Conservation (phyloP, 2,329 filamentous ascomycete genomes). For the Fusarium metavorans region DNA sequence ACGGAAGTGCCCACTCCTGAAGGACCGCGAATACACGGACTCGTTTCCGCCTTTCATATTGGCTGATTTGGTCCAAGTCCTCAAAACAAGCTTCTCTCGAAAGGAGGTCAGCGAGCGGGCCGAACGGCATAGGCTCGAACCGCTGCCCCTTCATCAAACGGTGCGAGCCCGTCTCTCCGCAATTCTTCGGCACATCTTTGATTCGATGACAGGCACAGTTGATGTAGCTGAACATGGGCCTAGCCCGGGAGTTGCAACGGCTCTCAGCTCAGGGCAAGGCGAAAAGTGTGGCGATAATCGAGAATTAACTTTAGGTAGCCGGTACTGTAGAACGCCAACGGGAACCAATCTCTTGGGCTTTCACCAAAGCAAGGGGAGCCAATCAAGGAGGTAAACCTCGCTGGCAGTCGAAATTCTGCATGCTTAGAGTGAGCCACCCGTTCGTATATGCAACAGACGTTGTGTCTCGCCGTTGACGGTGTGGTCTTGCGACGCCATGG, state of each 20-base stretch:
- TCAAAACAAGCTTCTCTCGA: conserved; percentile 8
- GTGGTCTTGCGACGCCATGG: neutral
- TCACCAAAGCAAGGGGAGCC: neutral
- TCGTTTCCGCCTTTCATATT: neutral
- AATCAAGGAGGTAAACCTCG: neutral
- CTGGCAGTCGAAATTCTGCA: neutral
- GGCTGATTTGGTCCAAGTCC: neutral
- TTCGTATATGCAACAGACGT: conserved; percentile 22
- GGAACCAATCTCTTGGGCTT: neutral
- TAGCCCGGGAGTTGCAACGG: neutral
- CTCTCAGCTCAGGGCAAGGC: neutral
- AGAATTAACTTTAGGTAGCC: neutral
- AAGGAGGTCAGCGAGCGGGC: neutral
- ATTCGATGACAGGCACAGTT: neutral
- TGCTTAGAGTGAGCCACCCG: conserved; percentile 1
- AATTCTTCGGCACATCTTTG: neutral
- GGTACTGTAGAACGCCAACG: neutral
- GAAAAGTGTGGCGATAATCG: neutral
- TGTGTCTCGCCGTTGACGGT: neutral
- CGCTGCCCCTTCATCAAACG: neutral
- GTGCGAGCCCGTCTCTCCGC: neutral
- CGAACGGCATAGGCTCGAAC: conserved; percentile 7
- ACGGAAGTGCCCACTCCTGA: neutral
- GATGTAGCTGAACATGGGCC: neutral
- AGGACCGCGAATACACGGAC: neutral